These are phyloP conservation scores for Candida silvicultrix DNA, from an alignment of 805 yeast genomes.

Conservation along the genomic window DNA sequence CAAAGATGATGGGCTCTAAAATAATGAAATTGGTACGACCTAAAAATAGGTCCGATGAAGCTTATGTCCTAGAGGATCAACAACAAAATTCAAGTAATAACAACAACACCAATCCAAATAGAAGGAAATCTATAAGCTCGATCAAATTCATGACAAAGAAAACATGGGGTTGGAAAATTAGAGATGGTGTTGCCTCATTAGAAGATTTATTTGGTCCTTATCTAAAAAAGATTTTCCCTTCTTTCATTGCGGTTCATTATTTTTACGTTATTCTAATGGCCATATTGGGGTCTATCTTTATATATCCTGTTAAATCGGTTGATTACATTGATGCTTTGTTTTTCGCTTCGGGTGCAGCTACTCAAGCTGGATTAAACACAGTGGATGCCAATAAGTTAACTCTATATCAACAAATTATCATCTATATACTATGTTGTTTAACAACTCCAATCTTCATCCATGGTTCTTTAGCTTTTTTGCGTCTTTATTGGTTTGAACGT, in stretches of 20 bases:
- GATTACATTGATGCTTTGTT: conserved; percentile 76
- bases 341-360: conserved; percentile 66
- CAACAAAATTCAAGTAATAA: not conserved
- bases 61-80: not conserved
- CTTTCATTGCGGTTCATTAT: conserved; percentile 59
- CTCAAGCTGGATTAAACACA: conserved; percentile 92
- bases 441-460: conserved; percentile 90
- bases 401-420: conserved; percentile 73
- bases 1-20: not conserved
- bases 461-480: conserved; percentile 63
- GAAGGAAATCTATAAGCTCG: conserved; percentile 10
- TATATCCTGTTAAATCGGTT: conserved; percentile 67
- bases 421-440: conserved; percentile 56
- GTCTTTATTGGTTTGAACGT: conserved; percentile 87
- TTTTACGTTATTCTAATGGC: conserved; percentile 56
- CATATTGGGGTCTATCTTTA: conserved; percentile 63
- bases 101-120: not conserved
- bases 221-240: conserved; percentile 33
- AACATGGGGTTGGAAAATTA: conserved; percentile 31
- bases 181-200: conserved; percentile 29
- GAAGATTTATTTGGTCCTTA: conserved; percentile 28
- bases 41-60: not conserved
- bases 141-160: conserved; percentile 21
- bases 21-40: not conserved
- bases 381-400: conserved; percentile 56